These are phyloP conservation scores for Candida endomychidarum DNA, from an alignment of 805 yeast genomes.

Conservation along the genomic window DNA sequence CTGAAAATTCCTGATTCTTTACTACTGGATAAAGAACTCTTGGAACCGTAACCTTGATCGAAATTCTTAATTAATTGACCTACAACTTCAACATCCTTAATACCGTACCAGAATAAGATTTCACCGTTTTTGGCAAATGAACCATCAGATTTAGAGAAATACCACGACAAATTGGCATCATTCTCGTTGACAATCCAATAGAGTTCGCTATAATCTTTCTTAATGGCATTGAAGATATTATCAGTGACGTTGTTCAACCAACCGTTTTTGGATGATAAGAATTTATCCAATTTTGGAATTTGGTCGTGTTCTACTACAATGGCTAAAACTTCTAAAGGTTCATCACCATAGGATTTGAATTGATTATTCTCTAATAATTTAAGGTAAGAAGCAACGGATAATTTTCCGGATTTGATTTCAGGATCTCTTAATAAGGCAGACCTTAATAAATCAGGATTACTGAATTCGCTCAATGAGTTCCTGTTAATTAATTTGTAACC, in stretches of 20 bases:
- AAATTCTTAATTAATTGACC: conserved; percentile 59
- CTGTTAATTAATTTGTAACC: conserved; percentile 86
- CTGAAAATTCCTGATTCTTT: conserved; percentile 49
- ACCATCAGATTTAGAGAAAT: conserved; percentile 90
- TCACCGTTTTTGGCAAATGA: conserved; percentile 87
- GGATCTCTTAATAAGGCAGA: conserved; percentile 74
- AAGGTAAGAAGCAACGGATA: conserved; percentile 79
- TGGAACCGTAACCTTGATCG: conserved; percentile 29
- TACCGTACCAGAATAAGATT: conserved; percentile 93
- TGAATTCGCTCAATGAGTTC: conserved; percentile 66
- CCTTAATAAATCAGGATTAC: conserved; percentile 74
- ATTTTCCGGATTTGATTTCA: conserved; percentile 65
- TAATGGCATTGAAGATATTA: conserved; percentile 81
- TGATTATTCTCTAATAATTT: conserved; percentile 59
- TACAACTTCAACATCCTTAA: conserved; percentile 57
- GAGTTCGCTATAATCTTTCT: conserved; percentile 67
- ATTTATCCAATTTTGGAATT: conserved; percentile 72
- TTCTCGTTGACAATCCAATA: conserved; percentile 92
- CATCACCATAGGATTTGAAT: conserved; percentile 89
- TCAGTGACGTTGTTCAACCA: conserved; percentile 98
- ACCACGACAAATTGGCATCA: conserved; percentile 89
- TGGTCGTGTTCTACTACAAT: conserved; percentile 56
- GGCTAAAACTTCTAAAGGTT: conserved; percentile 92
- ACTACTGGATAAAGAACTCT: conserved; percentile 36
- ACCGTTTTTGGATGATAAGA: conserved; percentile 82